These are phyloP conservation scores for Apiotrichum domesticum DNA, from an alignment of 1,284 basidiomycete species.

Conservation along the genomic window DNA sequence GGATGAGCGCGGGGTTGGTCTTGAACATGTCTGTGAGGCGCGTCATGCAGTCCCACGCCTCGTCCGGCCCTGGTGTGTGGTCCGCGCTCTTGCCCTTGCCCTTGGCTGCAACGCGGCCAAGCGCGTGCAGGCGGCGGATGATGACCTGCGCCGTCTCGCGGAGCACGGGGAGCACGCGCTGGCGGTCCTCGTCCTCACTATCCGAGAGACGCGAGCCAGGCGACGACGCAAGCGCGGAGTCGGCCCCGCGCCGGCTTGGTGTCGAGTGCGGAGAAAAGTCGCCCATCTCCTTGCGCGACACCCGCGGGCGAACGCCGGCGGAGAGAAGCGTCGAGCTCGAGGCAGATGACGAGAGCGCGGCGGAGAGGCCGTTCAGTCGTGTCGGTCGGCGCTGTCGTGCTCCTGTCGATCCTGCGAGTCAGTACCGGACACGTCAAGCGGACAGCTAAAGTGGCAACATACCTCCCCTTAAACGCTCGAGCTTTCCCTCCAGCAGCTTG, in stretches of 20 bases:
- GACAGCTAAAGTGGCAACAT: neutral
- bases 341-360: constrained; percentile 9
- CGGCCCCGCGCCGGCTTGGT: constrained; percentile 18
- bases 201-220: neutral
- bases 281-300: constrained; percentile 24
- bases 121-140: constrained; percentile 18
- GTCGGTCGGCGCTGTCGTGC: neutral
- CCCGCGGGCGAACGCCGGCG: constrained; percentile 24
- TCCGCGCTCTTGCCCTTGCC: constrained; percentile 21
- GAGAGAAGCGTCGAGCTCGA: constrained; percentile 22
- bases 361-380: neutral
- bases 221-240: neutral
- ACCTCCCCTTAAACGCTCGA: constrained; percentile 31
- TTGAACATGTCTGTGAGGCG: constrained; percentile 66
- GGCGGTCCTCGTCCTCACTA: constrained; percentile 3
- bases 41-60: constrained; percentile 51
- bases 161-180: constrained; percentile 19
- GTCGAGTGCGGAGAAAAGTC: constrained; percentile 10
- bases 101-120: constrained; percentile 14
- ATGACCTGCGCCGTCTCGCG: constrained; percentile 19
- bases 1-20: constrained; percentile 66
- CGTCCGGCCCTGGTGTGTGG: constrained; percentile 13
- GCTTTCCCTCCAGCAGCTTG: constrained; percentile 31
- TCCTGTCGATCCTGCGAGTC: constrained; percentile 25
- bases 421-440: neutral